A percentile compares a stretch with the other conserved stretches of the same genome.
Conservation (phyloP, 164 flowering plant genomes). For the Chimonanthus salicifolius region DNA sequence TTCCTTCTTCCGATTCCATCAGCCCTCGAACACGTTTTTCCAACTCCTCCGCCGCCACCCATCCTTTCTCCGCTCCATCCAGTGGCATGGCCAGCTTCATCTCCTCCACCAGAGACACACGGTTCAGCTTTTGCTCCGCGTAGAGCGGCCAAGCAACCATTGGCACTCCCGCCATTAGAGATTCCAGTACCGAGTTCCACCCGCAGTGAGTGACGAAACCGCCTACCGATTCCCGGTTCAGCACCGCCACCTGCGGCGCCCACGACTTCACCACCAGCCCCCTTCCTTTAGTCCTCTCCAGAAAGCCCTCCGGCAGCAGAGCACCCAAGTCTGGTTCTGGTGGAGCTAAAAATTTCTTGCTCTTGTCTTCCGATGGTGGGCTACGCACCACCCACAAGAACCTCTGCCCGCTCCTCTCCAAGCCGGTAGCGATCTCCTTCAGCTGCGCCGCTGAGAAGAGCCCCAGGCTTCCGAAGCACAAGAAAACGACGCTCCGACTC, state of each 20-base stretch:
- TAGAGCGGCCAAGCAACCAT: constrained; percentile 16
- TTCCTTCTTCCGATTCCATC: constrained; percentile 5
- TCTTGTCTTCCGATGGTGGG: constrained; percentile 16
- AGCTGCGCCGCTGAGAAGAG: constrained; percentile 22
- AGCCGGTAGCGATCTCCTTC: no score
- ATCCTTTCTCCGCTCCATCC: constrained; percentile 16
- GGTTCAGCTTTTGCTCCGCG: constrained; percentile 30
- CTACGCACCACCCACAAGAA: no score
- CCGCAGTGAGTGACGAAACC: constrained; percentile 44
- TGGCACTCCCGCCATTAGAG: constrained; percentile 35
- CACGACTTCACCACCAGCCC: constrained; percentile 37
- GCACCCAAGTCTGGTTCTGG: constrained; percentile 21
- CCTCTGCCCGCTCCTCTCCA: no score
- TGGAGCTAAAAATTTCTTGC: constrained; percentile 2
- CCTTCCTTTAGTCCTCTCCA: constrained; percentile 23
- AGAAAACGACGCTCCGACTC: constrained; percentile 30
- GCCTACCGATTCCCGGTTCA: constrained; percentile 11
- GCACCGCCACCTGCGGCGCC: constrained; percentile 40
- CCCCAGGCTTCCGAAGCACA: constrained; percentile 43
- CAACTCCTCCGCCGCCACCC: constrained; percentile 26
- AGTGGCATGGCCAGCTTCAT: constrained; percentile 25
- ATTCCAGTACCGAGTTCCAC: constrained; percentile 44
- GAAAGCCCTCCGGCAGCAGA: constrained; percentile 32
- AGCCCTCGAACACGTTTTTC: constrained; percentile 18
- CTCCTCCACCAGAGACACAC: constrained; percentile 30